Base-by-base conservation (phyloP, 2,329 filamentous ascomycete species). In the Hymenoscyphus scutula region DNA sequence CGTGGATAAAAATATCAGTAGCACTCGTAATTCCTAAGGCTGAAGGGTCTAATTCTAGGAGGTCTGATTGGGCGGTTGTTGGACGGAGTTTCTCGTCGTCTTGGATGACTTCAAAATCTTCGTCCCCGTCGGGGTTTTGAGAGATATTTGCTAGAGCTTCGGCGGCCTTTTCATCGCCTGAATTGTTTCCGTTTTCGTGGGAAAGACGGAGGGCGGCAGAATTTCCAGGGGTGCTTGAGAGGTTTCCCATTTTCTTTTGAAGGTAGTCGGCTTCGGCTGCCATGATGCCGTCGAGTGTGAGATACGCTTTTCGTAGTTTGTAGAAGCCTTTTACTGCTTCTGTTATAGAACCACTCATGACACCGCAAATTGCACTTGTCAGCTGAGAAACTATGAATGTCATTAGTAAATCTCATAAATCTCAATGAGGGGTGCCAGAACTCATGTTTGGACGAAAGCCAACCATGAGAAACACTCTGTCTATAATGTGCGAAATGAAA, bases 241-340 rank as follows among this genome's bases (percentile, higher is more conserved):
- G 11, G 41, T 59, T 59, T 23, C 61, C 58, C 17, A 61, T 62
- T 61, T 61, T 69, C 38, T 74, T 74, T 56, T 76, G 71, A n/a
- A 81, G 60, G 65, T 78, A 80, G 64, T 82, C 85, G 27, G 83
- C 83, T 76, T 97, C 93, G 37, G 88, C 84, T 64, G 89, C 84
- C 72, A 93, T 82, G 61, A 99, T 90, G 10, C 82, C 82, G 71
- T 97, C 90, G 3, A 99, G 80, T 0, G 92, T 89, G 45, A 92
- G 79, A 71, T 90, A 98, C 0, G 94, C 94, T 74, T 96, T 96
- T 65, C 94, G 84, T 69, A 98, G 77, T 76, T 95, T 96, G 74
- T 96, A 96, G 72, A 98, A 98, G 5, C 92, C 92, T 76, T 89
- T 92, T 75, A 98, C 85, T 17, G 88, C 92, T 75, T 98, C 95